Evolutionary conservation across 208 protist species (phyloP).

Genomic region (Tritrichomonas foetus): DNA sequence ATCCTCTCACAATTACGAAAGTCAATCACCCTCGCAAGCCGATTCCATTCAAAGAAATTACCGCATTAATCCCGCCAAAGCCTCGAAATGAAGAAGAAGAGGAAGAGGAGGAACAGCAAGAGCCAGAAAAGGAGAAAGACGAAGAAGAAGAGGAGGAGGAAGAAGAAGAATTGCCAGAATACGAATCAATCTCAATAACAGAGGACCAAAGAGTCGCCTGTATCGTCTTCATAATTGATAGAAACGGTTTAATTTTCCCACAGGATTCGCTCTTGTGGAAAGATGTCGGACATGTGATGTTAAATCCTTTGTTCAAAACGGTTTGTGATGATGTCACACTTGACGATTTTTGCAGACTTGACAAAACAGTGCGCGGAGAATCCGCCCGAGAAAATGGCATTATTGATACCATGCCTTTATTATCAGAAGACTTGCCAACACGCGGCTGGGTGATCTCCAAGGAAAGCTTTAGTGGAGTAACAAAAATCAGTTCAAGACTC

Average conservation of each 20-base stretch:
- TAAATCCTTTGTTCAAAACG: slow-evolving; percentile 15
- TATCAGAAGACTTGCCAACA: slow-evolving; percentile 28
- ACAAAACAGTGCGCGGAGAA: background rate
- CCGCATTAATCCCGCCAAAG: background rate
- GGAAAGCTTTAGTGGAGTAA: background rate
- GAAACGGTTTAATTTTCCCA: background rate
- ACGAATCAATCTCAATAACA: background rate
- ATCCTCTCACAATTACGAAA: background rate
- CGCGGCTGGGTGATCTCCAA: background rate
- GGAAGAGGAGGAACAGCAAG: slow-evolving; percentile 25
- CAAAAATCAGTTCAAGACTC: background rate
- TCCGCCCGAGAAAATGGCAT: background rate
- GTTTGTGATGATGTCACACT: background rate
- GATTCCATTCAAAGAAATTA: background rate
- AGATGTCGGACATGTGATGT: too few relatives aligned
- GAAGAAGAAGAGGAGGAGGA: slow-evolving; percentile 33
- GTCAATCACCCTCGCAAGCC: background rate
- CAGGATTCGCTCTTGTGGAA: background rate
- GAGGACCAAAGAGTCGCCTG: background rate
- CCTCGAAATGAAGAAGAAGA: slow-evolving; percentile 11
- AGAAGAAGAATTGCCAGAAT: slow-evolving; percentile 35
- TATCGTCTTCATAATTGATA: background rate
- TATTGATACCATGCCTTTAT: slow-evolving; percentile 22
- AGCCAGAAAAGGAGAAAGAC: background rate
- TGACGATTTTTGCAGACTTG: slow-evolving; percentile 8